Base-by-base conservation (phyloP, 345 rosid genomes). In the Eucalyptus brandiana region DNA sequence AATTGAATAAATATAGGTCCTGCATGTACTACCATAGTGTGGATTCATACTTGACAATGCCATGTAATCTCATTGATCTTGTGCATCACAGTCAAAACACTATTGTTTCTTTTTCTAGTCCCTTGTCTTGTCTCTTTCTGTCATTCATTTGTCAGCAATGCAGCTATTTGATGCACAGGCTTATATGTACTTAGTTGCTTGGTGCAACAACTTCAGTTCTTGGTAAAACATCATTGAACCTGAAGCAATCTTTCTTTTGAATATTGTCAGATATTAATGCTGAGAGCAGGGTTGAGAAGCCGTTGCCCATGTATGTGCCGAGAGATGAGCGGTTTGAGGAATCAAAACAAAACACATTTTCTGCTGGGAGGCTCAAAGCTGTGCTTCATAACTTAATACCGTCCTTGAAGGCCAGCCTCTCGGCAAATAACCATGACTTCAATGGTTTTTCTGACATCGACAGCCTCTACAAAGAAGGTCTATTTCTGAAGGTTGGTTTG, bases 301-400 rank as follows among this genome's bases (percentile, higher is more conserved):
- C 99, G 51, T 48, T 80, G 89, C 99, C 99, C 12, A 90, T 95
- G 48, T 98, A 98, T 37, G 99, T 98, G 87, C 99, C 99, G 3
- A 93, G 99, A 86, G 99, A 98, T 67, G 99, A 98, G 90, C 98
- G 92, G 87, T 98, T 98, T 83, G 99, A 97, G 93, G 99, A 98
- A 93, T 90, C 95, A 3, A 98, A 98, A 89, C 89, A 88, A 85
- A 89, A 93, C 51, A 86, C 98, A 2, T 96, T 98, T 92, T 94
- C 97, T 23, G 90, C 95, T 6, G 98, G 99, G 67, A 94, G 99
- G 90, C 95, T 97, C 50, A 94, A 93, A 89, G 99, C 94, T 0
- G 96, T 93, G 92, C 97, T 98, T 47, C 99, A 98, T 89, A 94
- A 93, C 94, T 92, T 97, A 76, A 69, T 98, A 40, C 99, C 99